These are phyloP conservation scores for Quercus aquifolioides DNA, from an alignment of 306 rosid species.

Conservation along the genomic window DNA sequence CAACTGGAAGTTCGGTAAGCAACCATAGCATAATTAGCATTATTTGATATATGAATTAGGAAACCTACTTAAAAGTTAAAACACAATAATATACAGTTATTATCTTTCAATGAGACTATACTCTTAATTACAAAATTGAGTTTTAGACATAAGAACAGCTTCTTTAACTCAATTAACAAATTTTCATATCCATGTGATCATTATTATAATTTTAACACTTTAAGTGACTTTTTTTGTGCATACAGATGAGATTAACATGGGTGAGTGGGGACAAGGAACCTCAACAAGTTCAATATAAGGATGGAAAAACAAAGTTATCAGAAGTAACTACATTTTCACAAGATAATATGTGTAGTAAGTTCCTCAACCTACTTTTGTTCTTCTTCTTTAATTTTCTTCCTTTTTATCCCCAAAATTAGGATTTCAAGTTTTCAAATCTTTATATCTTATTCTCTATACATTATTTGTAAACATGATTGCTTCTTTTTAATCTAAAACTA, in stretches of 20 bases:
- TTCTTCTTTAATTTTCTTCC: too few species aligned
- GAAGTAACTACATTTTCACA: slow-evolving; percentile 64
- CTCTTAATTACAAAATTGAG: too few species aligned
- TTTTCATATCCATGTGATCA: not conserved
- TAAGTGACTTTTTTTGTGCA: slow-evolving; percentile 14
- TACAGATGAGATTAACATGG: slow-evolving; percentile 88
- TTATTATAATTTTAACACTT: not conserved
- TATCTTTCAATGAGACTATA: not conserved
- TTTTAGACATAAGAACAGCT: too few species aligned
- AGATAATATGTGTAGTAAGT: slow-evolving; percentile 78
- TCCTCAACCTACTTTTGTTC: not conserved
- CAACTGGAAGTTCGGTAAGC: slow-evolving; percentile 62
- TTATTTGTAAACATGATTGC: too few species aligned
- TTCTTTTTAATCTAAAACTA: too few species aligned
- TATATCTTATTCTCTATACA: too few species aligned
- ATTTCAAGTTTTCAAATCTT: too few species aligned
- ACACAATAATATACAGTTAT: too few species aligned
- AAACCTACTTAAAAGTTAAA: too few species aligned
- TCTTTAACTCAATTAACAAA: too few species aligned
- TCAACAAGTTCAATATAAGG: slow-evolving; percentile 62
- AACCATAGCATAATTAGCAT: not conserved
- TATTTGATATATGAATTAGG: too few species aligned
- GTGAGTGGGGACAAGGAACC: slow-evolving; percentile 72
- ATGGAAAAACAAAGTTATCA: slow-evolving; percentile 52
- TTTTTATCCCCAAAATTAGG: too few species aligned